Conservation (phyloP, 1,284 basidiomycete genomes). For the Fomitopsis betulina region DNA sequence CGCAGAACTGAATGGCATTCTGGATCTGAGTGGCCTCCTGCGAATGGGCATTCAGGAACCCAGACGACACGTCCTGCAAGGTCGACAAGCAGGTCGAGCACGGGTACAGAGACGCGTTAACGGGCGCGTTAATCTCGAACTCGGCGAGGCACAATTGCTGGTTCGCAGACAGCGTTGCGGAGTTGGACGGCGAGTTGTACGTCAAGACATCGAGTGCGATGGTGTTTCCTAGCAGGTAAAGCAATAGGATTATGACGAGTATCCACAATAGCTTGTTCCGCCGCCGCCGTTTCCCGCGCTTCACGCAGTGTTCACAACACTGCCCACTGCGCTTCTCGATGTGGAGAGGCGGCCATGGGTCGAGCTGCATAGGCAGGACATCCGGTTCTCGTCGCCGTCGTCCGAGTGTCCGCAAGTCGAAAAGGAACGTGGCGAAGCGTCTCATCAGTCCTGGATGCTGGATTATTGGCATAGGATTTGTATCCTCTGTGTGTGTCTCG, state of each 20-base stretch:
- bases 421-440: slow-evolving; percentile 34
- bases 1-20: slow-evolving; percentile 45
- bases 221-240: slow-evolving; percentile 39
- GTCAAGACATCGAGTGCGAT: slow-evolving; percentile 38
- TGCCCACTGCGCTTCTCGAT: slow-evolving; percentile 31
- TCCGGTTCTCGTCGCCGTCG: slow-evolving; percentile 21
- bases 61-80: slow-evolving; percentile 35
- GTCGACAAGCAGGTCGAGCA: slow-evolving; percentile 43
- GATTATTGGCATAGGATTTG: background rate
- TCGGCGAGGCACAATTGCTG: slow-evolving; percentile 43
- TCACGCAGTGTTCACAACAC: slow-evolving; percentile 26
- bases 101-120: slow-evolving; percentile 39
- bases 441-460: slow-evolving; percentile 15
- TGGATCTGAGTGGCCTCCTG: slow-evolving; percentile 29
- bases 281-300: slow-evolving; percentile 25
- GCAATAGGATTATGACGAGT: slow-evolving; percentile 34
- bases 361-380: slow-evolving; percentile 23
- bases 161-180: slow-evolving; percentile 31
- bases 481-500: background rate
- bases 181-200: slow-evolving; percentile 16
- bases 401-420: slow-evolving; percentile 29
- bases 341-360: slow-evolving; percentile 36
- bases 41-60: slow-evolving; percentile 28
- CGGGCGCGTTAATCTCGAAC: slow-evolving; percentile 42
- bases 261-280: slow-evolving; percentile 27